Percentiles rank a stretch among this genome's conserved stretches.
These are phyloP conservation scores for Aspergillus alliaceus DNA, from an alignment of 2,329 filamentous ascomycete genomes.

Conservation along the genomic window DNA sequence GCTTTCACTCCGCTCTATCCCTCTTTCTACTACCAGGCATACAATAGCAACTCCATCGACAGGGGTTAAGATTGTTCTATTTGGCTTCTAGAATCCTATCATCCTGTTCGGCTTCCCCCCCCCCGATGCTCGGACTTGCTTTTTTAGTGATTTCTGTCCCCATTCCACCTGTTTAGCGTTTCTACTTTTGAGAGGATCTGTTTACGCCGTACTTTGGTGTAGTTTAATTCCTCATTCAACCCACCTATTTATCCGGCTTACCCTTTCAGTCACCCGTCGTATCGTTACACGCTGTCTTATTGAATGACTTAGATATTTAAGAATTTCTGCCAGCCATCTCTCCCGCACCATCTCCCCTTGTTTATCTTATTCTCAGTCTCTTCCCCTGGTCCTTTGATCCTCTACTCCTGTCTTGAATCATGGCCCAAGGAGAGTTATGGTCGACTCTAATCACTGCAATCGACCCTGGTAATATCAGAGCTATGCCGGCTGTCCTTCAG, in stretches of 20 bases:
- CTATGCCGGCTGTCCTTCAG: conserved; percentile 42
- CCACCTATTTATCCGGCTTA: not conserved
- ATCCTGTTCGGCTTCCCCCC: no score
- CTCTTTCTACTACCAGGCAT: not conserved
- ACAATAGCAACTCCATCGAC: not conserved
- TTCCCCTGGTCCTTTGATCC: not conserved
- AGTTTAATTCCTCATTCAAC: not conserved
- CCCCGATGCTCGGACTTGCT: conserved; percentile 23
- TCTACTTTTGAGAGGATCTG: no score
- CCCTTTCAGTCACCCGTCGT: no score
- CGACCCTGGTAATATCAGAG: conserved; percentile 34
- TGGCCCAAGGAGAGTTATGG: conserved; percentile 39
- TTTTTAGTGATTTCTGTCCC: conserved; percentile 16
- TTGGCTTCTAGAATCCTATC: not conserved
- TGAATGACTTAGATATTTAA: not conserved
- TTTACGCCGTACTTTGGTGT: not conserved
- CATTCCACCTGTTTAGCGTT: no score
- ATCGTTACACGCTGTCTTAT: no score
- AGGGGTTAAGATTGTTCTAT: not conserved
- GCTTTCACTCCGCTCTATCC: not conserved
- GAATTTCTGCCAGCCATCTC: not conserved
- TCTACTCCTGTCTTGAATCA: conserved; percentile 18
- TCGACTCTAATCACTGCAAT: conserved; percentile 36
- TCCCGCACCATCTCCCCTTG: not conserved
- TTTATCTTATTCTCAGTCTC: not conserved